A percentile compares a stretch with the other conserved stretches of the same genome.
Evolutionary conservation across 2,329 filamentous ascomycete species (phyloP).

Genomic region (Aspergillus viridinutans): DNA sequence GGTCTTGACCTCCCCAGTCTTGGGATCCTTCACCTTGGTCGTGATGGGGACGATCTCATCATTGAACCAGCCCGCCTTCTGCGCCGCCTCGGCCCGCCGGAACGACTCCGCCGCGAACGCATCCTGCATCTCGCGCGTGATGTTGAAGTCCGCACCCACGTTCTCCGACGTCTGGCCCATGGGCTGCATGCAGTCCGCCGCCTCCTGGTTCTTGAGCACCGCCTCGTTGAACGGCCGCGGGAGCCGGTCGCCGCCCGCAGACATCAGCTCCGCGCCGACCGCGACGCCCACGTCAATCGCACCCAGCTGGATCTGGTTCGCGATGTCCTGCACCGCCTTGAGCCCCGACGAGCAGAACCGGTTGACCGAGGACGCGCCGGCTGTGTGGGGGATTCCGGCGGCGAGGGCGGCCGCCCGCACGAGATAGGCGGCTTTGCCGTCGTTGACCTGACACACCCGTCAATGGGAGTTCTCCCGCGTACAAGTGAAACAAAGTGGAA

Average conservation of each 20-base stretch:
- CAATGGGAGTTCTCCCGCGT: neutral
- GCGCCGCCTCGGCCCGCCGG: slow-evolving; percentile 78
- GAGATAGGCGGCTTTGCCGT: slow-evolving; percentile 85
- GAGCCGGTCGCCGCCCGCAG: slow-evolving; percentile 64
- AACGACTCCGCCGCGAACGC: slow-evolving; percentile 83
- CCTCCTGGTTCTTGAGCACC: slow-evolving; percentile 71
- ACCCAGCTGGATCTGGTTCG: slow-evolving; percentile 75
- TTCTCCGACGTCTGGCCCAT: slow-evolving; percentile 99
- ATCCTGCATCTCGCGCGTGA: slow-evolving; percentile 77
- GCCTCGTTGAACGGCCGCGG: slow-evolving; percentile 72
- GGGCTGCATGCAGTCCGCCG: slow-evolving; percentile 80
- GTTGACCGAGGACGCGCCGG: slow-evolving; percentile 77
- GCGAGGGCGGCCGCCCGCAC: slow-evolving; percentile 81
- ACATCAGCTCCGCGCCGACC: slow-evolving; percentile 87
- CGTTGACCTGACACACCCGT: slow-evolving; percentile 57
- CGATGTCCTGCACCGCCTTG: slow-evolving; percentile 92
- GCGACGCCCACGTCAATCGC: slow-evolving; percentile 85
- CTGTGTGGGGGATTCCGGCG: slow-evolving; percentile 89
- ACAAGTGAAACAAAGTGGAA: too few species aligned
- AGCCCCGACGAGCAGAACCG: slow-evolving; percentile 97
- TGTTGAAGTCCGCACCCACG: slow-evolving; percentile 83
- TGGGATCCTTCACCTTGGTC: slow-evolving; percentile 75
- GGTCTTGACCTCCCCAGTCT: slow-evolving; percentile 71
- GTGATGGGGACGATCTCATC: slow-evolving; percentile 91
- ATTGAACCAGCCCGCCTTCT: slow-evolving; percentile 85